phyloP scores from a whole-genome alignment of 805 yeast genomes.

The Candida broadrunensis region DNA sequence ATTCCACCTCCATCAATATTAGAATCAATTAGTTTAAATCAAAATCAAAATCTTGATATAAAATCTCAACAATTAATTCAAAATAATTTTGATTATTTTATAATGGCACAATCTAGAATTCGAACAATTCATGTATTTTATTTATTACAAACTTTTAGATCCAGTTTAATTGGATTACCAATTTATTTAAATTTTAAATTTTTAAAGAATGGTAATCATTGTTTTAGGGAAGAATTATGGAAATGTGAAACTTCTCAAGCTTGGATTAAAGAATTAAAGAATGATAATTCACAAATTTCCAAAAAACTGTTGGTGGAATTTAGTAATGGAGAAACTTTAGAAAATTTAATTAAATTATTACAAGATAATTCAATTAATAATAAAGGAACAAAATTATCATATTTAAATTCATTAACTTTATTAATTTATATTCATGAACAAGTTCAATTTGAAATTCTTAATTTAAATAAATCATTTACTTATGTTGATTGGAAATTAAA shows the following conservation, averaged over 20 bases:
- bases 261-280: constrained; percentile 40
- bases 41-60: constrained; percentile 7
- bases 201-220: constrained; percentile 63
- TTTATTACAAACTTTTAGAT: constrained; percentile 46
- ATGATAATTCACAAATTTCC: constrained; percentile 1
- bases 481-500: constrained; percentile 66
- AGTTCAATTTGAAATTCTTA: constrained; percentile 51
- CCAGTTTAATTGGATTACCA: constrained; percentile 41
- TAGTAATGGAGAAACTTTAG: constrained; percentile 52
- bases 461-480: constrained; percentile 38
- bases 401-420: constrained; percentile 51
- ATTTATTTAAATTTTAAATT: constrained; percentile 40
- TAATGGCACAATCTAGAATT: constrained; percentile 54
- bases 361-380: constrained; percentile 6
- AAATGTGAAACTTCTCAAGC: constrained; percentile 44
- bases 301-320: constrained; percentile 44
- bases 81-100: constrained; percentile 48
- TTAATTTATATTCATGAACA: constrained; percentile 66
- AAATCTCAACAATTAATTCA: constrained; percentile 27
- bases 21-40: background rate
- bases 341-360: constrained; percentile 41
- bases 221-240: constrained; percentile 61
- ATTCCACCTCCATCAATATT: constrained; percentile 33
- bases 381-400: constrained; percentile 28
- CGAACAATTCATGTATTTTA: constrained; percentile 52